Evolutionary conservation across 1,284 basidiomycete genomes (phyloP).

Genomic region (Phlebopus sp.): DNA sequence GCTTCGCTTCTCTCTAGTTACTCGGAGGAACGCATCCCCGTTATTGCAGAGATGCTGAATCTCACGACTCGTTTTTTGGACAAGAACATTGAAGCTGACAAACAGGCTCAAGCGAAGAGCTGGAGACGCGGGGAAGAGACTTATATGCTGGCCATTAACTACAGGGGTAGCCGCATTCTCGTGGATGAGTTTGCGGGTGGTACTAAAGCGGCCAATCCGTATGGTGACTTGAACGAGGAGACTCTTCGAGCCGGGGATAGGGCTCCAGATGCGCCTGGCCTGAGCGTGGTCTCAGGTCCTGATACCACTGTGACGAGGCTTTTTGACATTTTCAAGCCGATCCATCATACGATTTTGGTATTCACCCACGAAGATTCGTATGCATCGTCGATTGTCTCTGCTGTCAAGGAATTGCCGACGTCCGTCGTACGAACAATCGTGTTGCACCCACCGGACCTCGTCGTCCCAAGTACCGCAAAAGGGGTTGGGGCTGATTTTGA

Average conservation of each 20-base stretch:
- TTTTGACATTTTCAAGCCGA: conserved; percentile 5
- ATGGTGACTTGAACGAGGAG: neutral
- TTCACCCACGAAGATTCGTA: neutral
- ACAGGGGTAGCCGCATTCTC: conserved; percentile 9
- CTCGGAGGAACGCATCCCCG: no score
- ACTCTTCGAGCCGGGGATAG: conserved; percentile 1
- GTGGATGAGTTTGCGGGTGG: conserved; percentile 3
- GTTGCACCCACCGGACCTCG: neutral
- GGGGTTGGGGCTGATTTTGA: neutral
- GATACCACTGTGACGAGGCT: neutral
- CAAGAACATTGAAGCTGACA: conserved; percentile 1
- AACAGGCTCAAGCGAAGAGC: neutral
- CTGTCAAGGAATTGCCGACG: neutral
- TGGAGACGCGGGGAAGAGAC: neutral
- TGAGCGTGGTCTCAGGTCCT: neutral
- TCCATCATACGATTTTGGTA: conserved; percentile 4
- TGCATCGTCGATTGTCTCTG: neutral
- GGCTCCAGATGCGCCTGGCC: conserved; percentile 3
- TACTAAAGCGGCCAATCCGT: neutral
- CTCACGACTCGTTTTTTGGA: neutral
- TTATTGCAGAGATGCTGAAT: no score
- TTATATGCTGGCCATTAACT: conserved; percentile 10
- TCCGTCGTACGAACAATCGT: neutral
- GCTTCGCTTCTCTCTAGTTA: conserved; percentile 3
- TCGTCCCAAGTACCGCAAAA: no score